Evolutionary conservation across 495 filamentous ascomycete genomes (phyloP).

Genomic region (Astrothelium macrocarpum): DNA sequence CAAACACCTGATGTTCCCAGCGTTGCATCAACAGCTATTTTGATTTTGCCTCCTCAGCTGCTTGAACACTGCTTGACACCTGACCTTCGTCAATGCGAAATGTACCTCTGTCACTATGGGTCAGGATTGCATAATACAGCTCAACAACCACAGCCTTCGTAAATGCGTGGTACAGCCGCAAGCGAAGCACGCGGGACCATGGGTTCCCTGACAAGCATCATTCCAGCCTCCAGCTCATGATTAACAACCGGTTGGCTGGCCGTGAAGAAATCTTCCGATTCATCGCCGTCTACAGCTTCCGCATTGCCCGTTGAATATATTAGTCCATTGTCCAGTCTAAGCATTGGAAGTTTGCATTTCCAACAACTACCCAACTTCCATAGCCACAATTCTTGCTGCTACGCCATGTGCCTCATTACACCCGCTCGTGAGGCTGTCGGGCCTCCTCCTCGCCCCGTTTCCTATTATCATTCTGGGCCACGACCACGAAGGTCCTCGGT

Average conservation of each 20-base stretch:
- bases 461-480: background rate
- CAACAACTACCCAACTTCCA: background rate
- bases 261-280: background rate
- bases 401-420: constrained; percentile 1
- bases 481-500: background rate
- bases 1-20: background rate
- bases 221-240: background rate
- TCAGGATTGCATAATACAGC: background rate
- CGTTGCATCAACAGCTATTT: background rate
- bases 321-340: background rate
- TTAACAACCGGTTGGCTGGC: background rate
- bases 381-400: background rate
- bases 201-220: background rate
- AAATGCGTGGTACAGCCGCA: background rate
- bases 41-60: background rate
- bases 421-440: background rate
- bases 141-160: background rate
- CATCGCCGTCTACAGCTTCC: background rate
- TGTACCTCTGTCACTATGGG: background rate
- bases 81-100: background rate
- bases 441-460: background rate
- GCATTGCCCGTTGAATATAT: background rate
- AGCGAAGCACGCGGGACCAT: background rate
- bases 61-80: background rate
- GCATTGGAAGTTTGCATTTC: background rate